phyloP scores from a whole-genome alignment of 2,329 filamentous ascomycete species.

The Apiospora hydei region DNA sequence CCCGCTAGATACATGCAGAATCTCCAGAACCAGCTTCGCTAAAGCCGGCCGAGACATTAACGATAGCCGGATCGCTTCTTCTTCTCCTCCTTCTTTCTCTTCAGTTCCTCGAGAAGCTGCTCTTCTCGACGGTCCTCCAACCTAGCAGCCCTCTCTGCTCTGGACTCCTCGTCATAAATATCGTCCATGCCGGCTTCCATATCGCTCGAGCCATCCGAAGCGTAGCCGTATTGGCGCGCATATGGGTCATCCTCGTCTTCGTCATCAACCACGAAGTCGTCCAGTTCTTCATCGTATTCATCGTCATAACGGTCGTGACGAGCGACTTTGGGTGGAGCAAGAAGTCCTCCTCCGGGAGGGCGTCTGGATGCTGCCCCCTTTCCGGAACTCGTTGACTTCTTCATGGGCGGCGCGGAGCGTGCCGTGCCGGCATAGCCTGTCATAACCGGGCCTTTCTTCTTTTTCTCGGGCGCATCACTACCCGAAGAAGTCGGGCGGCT shows the following conservation, averaged over 20 bases:
- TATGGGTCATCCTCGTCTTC: slow-evolving; percentile 53
- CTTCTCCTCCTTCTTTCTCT: slow-evolving; percentile 47
- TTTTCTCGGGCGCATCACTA: slow-evolving; percentile 57
- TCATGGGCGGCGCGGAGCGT: slow-evolving; percentile 58
- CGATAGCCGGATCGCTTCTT: slow-evolving; percentile 34
- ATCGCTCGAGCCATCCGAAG: slow-evolving; percentile 73
- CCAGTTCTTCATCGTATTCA: slow-evolving; percentile 67
- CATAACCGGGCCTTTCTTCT: slow-evolving; percentile 67
- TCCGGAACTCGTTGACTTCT: slow-evolving; percentile 37
- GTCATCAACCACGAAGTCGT: slow-evolving; percentile 69
- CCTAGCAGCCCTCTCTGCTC: slow-evolving; percentile 67
- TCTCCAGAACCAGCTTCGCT: neutral
- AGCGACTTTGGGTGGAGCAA: slow-evolving; percentile 44
- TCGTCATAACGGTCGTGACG: slow-evolving; percentile 57
- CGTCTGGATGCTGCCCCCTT: slow-evolving; percentile 33
- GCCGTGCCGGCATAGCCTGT: slow-evolving; percentile 72
- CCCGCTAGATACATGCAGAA: slow-evolving; percentile 13
- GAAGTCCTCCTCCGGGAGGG: slow-evolving; percentile 44
- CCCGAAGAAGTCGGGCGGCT: slow-evolving; percentile 39
- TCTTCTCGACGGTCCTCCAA: slow-evolving; percentile 68
- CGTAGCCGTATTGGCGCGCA: slow-evolving; percentile 60
- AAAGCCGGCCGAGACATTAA: neutral
- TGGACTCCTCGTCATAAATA: slow-evolving; percentile 74
- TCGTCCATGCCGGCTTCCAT: slow-evolving; percentile 82
- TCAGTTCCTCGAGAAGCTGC: slow-evolving; percentile 49